A percentile compares a stretch with the other conserved stretches of the same genome.
phyloP scores from a whole-genome alignment of 257 asterid genomes.

The Nicotiana tabacum region DNA sequence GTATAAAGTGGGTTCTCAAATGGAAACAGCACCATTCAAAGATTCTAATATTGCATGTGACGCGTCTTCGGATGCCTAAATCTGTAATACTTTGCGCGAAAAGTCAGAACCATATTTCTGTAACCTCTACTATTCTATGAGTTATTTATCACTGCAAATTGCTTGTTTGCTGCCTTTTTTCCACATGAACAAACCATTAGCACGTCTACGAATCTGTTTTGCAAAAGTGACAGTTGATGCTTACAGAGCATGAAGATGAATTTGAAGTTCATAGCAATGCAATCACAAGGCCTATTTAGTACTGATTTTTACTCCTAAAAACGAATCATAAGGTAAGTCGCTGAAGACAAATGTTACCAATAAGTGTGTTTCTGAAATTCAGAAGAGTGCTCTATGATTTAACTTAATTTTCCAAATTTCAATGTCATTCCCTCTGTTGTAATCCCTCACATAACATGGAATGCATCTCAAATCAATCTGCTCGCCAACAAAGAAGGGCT shows the following conservation, averaged over 20 bases:
- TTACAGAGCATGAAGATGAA: not conserved
- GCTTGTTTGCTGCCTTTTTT: not conserved
- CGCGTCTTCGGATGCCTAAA: not conserved
- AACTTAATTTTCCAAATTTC: conserved; percentile 81
- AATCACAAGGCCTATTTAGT: not conserved
- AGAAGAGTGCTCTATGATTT: conserved; percentile 2
- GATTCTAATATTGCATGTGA: conserved; percentile 11
- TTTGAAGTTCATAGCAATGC: not conserved
- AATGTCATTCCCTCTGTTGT: conserved; percentile 67
- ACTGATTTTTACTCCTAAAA: not conserved
- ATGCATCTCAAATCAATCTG: conserved; percentile 47
- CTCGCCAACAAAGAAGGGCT: conserved; percentile 42
- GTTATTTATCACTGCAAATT: not conserved
- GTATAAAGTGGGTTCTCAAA: not conserved
- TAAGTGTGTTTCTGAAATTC: not conserved
- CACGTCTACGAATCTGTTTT: not conserved
- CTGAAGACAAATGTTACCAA: not conserved
- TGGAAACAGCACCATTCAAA: conserved; percentile 1
- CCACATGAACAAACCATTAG: conserved; percentile 8
- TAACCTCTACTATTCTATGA: not conserved
- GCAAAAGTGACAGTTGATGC: not conserved
- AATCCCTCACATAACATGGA: conserved; percentile 63
- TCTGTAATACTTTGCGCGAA: not conserved
- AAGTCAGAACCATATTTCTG: not conserved
- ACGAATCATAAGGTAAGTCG: not conserved